Conservation (phyloP, 805 yeast species). For the Candida maris region DNA sequence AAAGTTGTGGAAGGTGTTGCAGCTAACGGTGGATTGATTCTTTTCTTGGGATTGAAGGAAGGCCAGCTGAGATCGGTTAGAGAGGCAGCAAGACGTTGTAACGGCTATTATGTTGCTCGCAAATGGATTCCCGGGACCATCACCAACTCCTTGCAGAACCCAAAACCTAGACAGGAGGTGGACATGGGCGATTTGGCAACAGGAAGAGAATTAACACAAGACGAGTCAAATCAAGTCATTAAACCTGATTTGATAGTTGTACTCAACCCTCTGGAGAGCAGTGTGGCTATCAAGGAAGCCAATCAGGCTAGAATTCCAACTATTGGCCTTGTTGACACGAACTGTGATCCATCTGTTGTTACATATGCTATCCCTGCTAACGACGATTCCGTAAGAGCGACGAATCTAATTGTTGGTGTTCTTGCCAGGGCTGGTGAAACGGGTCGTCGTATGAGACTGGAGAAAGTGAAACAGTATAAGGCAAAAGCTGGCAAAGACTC, state of each 20-base stretch:
- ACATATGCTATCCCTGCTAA: constrained; percentile 97
- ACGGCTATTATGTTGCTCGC: constrained; percentile 76
- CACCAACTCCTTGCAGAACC: constrained; percentile 66
- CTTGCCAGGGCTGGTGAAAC: constrained; percentile 80
- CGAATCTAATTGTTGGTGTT: constrained; percentile 76
- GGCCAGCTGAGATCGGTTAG: constrained; percentile 74
- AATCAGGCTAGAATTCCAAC: constrained; percentile 82
- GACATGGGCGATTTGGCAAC: constrained; percentile 72
- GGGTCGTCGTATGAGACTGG: constrained; percentile 62
- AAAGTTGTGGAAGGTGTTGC: constrained; percentile 80
- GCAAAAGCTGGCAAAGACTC: constrained; percentile 24
- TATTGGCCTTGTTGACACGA: constrained; percentile 90
- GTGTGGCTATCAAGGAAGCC: constrained; percentile 79
- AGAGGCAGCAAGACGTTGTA: constrained; percentile 71
- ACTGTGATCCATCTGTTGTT: constrained; percentile 82
- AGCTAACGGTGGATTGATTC: constrained; percentile 72
- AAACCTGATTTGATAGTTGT: constrained; percentile 88
- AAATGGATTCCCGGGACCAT: constrained; percentile 96
- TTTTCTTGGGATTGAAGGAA: constrained; percentile 80
- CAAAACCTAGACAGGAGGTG: constrained; percentile 68
- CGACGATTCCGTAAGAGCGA: constrained; percentile 84
- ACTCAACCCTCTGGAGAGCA: constrained; percentile 83
- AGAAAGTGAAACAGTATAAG: constrained; percentile 34
- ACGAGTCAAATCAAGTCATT: constrained; percentile 50
- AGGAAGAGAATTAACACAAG: constrained; percentile 48